phyloP scores from a whole-genome alignment of 805 yeast genomes.

The Pichia nanzhaoensis region DNA sequence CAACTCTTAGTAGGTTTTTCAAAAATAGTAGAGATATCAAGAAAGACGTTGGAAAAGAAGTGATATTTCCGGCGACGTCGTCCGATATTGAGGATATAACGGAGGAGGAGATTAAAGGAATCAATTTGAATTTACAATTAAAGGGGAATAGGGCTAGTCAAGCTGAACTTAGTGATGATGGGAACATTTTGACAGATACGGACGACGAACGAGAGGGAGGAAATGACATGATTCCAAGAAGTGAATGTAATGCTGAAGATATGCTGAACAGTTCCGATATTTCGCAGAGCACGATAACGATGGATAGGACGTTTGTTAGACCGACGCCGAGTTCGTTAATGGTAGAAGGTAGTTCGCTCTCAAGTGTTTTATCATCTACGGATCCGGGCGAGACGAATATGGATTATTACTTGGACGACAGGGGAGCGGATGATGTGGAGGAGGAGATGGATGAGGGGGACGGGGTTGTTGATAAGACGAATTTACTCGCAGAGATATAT shows the following conservation, averaged over 20 bases:
- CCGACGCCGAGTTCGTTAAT: conserved; percentile 1
- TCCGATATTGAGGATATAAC: conserved; percentile 13
- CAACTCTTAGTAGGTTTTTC: conserved; percentile 19
- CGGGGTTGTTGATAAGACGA: conserved; percentile 9
- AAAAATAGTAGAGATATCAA: conserved; percentile 1
- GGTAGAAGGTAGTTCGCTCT: background rate
- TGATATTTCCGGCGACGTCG: conserved; percentile 6
- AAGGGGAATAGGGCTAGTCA: background rate
- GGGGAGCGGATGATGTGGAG: background rate
- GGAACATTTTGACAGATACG: background rate
- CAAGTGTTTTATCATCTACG: conserved; percentile 1
- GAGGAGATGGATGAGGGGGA: conserved; percentile 4
- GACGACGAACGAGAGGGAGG: conserved; percentile 2
- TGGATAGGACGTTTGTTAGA: conserved; percentile 1
- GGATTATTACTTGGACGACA: conserved; percentile 10
- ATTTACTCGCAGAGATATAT: conserved; percentile 14
- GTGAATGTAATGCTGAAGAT: conserved; percentile 27
- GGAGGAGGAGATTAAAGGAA: conserved; percentile 10
- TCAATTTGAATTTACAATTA: conserved; percentile 5
- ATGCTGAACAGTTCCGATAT: conserved; percentile 22
- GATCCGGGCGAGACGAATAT: conserved; percentile 14
- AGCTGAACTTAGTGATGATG: background rate
- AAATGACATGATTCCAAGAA: conserved; percentile 21
- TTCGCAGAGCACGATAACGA: conserved; percentile 7
- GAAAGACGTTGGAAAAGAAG: background rate